Evolutionary conservation across 345 rosid genomes (phyloP).

Genomic region (Draba incana): DNA sequence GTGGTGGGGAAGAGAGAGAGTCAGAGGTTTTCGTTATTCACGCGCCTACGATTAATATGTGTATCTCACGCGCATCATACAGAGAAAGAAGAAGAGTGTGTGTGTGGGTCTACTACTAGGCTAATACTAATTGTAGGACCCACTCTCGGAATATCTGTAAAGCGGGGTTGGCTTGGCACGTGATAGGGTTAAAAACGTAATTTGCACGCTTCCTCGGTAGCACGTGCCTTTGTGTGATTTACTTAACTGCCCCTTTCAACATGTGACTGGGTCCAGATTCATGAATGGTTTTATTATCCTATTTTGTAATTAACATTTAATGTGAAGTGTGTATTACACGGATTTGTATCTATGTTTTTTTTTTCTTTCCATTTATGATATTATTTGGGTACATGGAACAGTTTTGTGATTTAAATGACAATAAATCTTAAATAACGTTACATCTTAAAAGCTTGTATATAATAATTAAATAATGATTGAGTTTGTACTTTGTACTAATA

Average conservation of each 20-base stretch:
- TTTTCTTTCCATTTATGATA: not conserved
- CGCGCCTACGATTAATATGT: conserved; percentile 29
- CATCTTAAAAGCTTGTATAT: not conserved
- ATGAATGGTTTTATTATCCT: conserved; percentile 1
- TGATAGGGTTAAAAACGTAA: conserved; percentile 26
- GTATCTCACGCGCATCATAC: conserved; percentile 31
- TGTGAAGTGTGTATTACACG: not conserved
- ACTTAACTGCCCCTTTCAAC: conserved; percentile 22
- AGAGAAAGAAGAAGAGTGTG: not conserved
- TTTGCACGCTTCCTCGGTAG: not conserved
- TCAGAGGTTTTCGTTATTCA: not conserved
- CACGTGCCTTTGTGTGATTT: conserved; percentile 9
- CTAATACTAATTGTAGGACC: conserved; percentile 22
- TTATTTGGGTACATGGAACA: conserved; percentile 14
- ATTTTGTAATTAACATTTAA: conserved; percentile 4
- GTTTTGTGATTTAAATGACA: not conserved
- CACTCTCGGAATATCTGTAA: conserved; percentile 26
- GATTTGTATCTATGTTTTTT: not conserved
- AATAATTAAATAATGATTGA: not conserved
- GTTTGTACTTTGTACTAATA: not conserved
- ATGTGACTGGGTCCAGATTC: not conserved
- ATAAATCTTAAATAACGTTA: not conserved
- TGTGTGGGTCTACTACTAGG: conserved; percentile 32
- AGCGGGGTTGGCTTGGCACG: conserved; percentile 31
- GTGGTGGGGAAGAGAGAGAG: conserved; percentile 25